Base-by-base conservation (phyloP, 2,329 filamentous ascomycete species). In the Penicillium sp. region DNA sequence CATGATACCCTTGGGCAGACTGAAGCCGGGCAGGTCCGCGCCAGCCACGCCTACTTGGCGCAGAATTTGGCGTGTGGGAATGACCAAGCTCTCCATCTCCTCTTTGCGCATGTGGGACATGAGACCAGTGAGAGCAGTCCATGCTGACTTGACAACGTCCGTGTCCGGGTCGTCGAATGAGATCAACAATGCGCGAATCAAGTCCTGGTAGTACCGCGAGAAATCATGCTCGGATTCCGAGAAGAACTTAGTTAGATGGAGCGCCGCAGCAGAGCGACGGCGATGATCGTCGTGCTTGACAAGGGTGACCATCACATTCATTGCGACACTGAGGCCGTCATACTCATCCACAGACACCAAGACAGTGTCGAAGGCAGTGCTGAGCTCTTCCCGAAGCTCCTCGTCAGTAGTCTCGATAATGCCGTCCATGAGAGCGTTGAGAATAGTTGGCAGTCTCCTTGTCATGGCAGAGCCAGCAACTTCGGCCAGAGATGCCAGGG, bases 381-480 rank as follows among this genome's bases (percentile, higher is more conserved):
- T 84, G 10, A 99, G 81, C 58, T 97, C 92, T 39, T 74, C 74
- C 26, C 81, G 84, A 34, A 96, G 84, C 3, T 81, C 79, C n/a
- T 89, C 87, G 53, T 97, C 90, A 60, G 86, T 85, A 51, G 82
- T 81, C 56, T 70, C 64, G 40, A 97, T 85, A 47, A 96, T 90
- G 62, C 91, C 95, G 71, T 97, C 92, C 87, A 97, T 91, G 42
- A 99, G 82, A 2, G 91, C 87, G 71, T 96, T 97, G 74, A 99
- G 84, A 59, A 99, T 96, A 58, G 84, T 89, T 14, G 93, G 91
- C 55, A 99, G 76, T 63, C 91, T 87, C 66, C 94, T 84, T 64
- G 92, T 95, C 89, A 99, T 96, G 50, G 92, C 87, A 50, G 87
- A 82, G 49, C 91, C 88, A 56, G 94, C 93, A 47, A 99, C 95